These are phyloP conservation scores for Blumeria hordei DNA, from an alignment of 2,329 filamentous ascomycete genomes.

Conservation along the genomic window DNA sequence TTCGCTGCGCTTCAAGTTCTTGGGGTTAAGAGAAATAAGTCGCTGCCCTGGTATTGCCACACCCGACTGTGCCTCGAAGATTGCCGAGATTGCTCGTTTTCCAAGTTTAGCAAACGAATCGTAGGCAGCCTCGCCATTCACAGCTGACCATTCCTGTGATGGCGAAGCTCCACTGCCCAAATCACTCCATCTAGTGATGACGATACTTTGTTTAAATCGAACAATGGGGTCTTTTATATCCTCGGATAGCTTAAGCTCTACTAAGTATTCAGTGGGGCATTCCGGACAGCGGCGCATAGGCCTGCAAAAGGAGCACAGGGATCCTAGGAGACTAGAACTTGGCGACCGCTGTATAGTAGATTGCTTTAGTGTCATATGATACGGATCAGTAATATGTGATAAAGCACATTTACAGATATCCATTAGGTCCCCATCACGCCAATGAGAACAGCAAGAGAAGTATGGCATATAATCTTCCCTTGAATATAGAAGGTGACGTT, in stretches of 20 bases:
- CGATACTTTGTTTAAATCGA: conserved; percentile 32
- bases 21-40: conserved; percentile 32
- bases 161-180: conserved; percentile 29
- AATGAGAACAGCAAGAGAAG: conserved; percentile 37
- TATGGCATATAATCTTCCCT: conserved; percentile 35
- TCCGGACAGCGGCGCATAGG: conserved; percentile 35
- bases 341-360: conserved; percentile 9
- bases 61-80: conserved; percentile 30
- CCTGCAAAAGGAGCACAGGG: conserved; percentile 27
- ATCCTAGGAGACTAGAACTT: conserved; percentile 18
- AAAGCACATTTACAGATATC: conserved; percentile 35
- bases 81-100: conserved; percentile 29
- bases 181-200: conserved; percentile 37
- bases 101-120: conserved; percentile 29
- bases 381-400: conserved; percentile 25
- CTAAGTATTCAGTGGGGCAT: conserved; percentile 36
- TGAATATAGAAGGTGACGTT: conserved; percentile 31
- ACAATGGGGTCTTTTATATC: conserved; percentile 21
- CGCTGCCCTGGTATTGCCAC: conserved; percentile 30
- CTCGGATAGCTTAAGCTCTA: conserved; percentile 34
- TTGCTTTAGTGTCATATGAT: conserved; percentile 16
- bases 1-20: conserved; percentile 26
- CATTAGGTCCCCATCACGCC: conserved; percentile 35
- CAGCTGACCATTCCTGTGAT: conserved; percentile 28
- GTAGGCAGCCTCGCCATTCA: conserved; percentile 23